Evolutionary conservation across 2,329 filamentous ascomycete species (phyloP).

Genomic region (Fusarium sp.): DNA sequence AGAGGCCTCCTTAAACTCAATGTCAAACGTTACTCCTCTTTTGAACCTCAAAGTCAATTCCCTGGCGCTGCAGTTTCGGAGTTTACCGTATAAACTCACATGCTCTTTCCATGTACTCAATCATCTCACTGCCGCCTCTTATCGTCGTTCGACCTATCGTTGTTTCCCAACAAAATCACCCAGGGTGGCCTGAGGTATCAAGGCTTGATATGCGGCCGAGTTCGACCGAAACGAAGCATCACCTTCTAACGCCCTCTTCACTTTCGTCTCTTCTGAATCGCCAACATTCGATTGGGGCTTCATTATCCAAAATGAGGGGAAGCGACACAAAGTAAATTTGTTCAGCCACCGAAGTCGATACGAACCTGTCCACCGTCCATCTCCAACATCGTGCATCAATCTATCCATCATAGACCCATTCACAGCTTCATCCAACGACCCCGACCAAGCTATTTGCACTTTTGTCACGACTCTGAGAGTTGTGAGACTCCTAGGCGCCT

Average conservation of each 20-base stretch:
- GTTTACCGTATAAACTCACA: background rate
- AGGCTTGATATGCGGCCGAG: background rate
- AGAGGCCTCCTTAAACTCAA: background rate
- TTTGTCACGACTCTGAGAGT: background rate
- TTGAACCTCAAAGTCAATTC: background rate
- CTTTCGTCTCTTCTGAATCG: background rate
- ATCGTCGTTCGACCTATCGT: background rate
- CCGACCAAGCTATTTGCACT: background rate
- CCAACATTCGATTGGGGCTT: background rate
- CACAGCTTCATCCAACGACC: background rate
- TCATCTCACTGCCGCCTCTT: background rate
- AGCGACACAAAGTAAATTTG: background rate
- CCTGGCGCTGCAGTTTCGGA: constrained; percentile 1
- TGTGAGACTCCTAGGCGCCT: background rate
- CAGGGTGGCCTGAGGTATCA: background rate
- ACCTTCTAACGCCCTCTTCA: background rate
- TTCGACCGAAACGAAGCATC: background rate
- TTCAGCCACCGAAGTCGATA: constrained; percentile 19
- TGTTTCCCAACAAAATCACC: constrained; percentile 10
- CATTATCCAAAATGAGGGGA: background rate
- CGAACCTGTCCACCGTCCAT: background rate
- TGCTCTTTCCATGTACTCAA: background rate
- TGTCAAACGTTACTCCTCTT: background rate
- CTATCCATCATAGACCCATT: background rate
- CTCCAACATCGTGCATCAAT: background rate